A percentile compares a stretch with the other conserved stretches of the same genome.
Evolutionary conservation across 2,329 filamentous ascomycete species (phyloP).

Genomic region (Colletotrichum tofieldiae): DNA sequence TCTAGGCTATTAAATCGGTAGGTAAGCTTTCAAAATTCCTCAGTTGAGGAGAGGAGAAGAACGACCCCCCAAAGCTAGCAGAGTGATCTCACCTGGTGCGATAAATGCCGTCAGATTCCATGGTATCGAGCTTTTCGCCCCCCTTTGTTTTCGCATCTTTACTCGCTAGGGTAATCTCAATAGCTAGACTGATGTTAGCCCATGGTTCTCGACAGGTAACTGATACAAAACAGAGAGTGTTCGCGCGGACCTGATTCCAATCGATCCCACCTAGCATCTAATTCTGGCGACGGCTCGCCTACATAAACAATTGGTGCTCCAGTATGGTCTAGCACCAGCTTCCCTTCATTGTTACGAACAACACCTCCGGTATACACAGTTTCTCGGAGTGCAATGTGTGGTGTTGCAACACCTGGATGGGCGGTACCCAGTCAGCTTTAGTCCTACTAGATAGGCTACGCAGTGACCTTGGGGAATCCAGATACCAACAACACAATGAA

Average conservation of each 20-base stretch:
- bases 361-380: neutral
- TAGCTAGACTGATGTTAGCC: neutral
- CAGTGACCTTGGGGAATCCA: neutral
- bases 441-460: neutral
- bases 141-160: neutral
- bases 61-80: no score
- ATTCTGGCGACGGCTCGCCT: neutral
- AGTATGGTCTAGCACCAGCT: neutral
- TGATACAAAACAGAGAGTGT: neutral
- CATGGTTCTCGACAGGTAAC: neutral
- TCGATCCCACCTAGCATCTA: slow-evolving; percentile 1
- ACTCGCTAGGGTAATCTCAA: neutral
- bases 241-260: neutral
- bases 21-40: neutral
- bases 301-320: neutral
- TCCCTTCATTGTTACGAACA: neutral
- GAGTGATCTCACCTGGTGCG: neutral
- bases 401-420: neutral
- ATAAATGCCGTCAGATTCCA: neutral
- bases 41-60: neutral
- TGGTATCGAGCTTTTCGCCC: neutral
- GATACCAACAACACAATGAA: neutral
- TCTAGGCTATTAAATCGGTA: neutral
- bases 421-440: neutral
- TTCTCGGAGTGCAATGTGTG: neutral